Evolutionary conservation across 306 rosid genomes (phyloP).

Genomic region (Cucurbita ficifolia): DNA sequence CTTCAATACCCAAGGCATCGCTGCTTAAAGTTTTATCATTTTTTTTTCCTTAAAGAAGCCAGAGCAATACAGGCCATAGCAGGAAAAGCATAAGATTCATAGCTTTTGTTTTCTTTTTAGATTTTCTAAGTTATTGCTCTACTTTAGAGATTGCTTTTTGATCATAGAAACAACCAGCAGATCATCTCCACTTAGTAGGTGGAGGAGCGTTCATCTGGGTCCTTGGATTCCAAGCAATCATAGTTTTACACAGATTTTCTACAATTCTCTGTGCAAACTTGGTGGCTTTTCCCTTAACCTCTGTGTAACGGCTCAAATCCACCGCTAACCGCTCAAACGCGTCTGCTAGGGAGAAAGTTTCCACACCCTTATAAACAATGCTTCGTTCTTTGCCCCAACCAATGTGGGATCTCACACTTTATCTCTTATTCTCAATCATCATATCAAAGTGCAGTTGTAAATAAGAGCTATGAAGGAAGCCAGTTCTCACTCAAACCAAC

Average conservation of each 20-base stretch:
- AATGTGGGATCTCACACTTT: not conserved
- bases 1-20: slow-evolving; percentile 1
- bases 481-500: not conserved
- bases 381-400: no score
- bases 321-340: no score
- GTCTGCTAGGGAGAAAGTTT: no score
- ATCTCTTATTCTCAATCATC: not conserved
- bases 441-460: not conserved
- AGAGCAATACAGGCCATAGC: slow-evolving; percentile 7
- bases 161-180: not conserved
- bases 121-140: slow-evolving; percentile 3
- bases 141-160: not conserved
- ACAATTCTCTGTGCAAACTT: not conserved
- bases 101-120: not conserved
- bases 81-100: slow-evolving; percentile 5
- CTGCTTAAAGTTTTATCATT: not conserved
- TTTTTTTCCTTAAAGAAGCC: not conserved
- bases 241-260: not conserved
- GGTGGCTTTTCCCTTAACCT: not conserved
- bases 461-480: not conserved
- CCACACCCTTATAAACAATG: no score
- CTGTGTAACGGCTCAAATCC: no score
- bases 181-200: not conserved
- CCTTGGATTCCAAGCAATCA: not conserved
- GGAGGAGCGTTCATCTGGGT: not conserved